A percentile compares a stretch with the other conserved stretches of the same genome.
Evolutionary conservation across 305 asterid species (phyloP).

Genomic region (Caryopteris hybrid): DNA sequence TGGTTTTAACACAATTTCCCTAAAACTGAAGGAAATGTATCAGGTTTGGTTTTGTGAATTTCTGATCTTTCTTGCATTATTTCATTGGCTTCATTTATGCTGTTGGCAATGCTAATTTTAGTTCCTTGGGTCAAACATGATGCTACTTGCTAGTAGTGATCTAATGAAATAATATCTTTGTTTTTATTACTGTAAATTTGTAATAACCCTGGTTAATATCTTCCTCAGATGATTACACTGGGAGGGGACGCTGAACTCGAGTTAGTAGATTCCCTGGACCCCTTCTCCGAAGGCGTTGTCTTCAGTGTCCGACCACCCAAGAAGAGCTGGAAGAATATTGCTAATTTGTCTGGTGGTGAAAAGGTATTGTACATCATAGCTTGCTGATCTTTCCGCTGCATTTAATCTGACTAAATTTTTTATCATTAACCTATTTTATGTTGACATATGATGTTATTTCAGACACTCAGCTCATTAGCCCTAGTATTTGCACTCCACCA

Average conservation of each 20-base stretch:
- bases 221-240: constrained; percentile 84
- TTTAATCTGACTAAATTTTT: background rate
- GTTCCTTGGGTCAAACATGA: background rate
- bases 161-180: background rate
- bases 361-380: constrained; percentile 47
- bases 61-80: background rate
- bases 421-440: background rate
- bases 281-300: constrained; percentile 97
- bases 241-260: constrained; percentile 99
- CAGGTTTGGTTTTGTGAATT: constrained; percentile 56
- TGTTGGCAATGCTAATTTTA: background rate
- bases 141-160: background rate
- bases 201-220: background rate
- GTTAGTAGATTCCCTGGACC: constrained; percentile 94
- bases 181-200: background rate
- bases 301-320: constrained; percentile 98
- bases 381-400: background rate
- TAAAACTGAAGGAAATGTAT: constrained; percentile 97
- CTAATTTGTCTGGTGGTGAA: constrained; percentile 97
- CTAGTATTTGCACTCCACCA: constrained; percentile 97
- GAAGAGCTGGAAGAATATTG: constrained; percentile 98
- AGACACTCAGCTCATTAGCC: constrained; percentile 95
- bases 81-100: background rate
- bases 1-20: constrained; percentile 86
- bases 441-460: constrained; percentile 18